Percentiles rank a stretch among this genome's conserved stretches.
These are phyloP conservation scores for Penicillium macrosclerotiorum DNA, from an alignment of 495 filamentous ascomycete genomes.

Conservation along the genomic window DNA sequence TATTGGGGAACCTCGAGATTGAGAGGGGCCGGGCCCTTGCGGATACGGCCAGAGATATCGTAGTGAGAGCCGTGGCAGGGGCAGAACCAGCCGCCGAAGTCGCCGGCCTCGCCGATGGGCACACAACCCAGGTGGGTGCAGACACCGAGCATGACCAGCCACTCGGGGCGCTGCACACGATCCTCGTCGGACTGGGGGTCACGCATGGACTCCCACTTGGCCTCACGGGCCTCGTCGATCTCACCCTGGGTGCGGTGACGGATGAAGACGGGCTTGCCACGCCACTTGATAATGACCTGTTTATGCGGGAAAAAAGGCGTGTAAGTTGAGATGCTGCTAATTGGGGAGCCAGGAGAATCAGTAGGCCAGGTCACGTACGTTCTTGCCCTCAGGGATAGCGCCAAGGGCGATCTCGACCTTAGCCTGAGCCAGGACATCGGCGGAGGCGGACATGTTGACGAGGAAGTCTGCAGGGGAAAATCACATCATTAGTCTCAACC, in stretches of 20 bases:
- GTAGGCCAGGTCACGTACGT: conserved; percentile 58
- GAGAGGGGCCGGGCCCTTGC: conserved; percentile 92
- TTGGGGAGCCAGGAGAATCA: conserved; percentile 6
- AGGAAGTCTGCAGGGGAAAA: conserved; percentile 75
- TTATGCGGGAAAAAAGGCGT: conserved; percentile 2
- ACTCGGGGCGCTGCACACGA: conserved; percentile 96
- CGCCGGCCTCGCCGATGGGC: conserved; percentile 96
- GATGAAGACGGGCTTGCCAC: conserved; percentile 99
- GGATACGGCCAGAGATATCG: conserved; percentile 95
- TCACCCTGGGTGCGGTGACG: conserved; percentile 90
- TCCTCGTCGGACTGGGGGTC: conserved; percentile 90
- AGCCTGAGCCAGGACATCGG: conserved; percentile 97
- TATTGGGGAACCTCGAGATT: conserved; percentile 95
- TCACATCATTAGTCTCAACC: conserved; percentile 18
- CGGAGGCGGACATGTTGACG: conserved; percentile 99
- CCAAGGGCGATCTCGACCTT: conserved; percentile 97
- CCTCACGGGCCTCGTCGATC: conserved; percentile 79
- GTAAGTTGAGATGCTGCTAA: conserved; percentile 3
- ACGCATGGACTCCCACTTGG: conserved; percentile 74
- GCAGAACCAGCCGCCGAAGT: conserved; percentile 99
- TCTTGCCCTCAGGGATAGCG: conserved; percentile 97
- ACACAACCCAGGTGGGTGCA: conserved; percentile 99
- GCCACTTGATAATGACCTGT: conserved; percentile 99
- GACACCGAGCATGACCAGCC: conserved; percentile 98
- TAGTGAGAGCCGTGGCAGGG: conserved; percentile 99